Percentiles rank a stretch among this genome's conserved stretches.
These are phyloP conservation scores for Umbelopsis sp. DNA, from an alignment of 192 early-diverging fungal species.

Conservation along the genomic window DNA sequence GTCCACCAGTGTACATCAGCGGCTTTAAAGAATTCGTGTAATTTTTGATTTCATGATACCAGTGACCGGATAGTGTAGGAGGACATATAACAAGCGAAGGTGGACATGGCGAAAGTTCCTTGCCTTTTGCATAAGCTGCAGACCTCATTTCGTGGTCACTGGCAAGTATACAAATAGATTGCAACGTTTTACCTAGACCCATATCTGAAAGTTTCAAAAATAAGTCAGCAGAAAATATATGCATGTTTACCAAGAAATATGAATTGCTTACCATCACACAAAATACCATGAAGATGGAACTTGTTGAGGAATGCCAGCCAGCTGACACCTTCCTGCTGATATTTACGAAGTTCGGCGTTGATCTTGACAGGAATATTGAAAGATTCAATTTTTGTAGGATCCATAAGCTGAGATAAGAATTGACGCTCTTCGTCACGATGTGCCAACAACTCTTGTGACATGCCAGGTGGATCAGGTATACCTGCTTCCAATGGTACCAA, in stretches of 20 bases:
- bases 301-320: conserved; percentile 98
- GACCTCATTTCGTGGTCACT: conserved; percentile 82
- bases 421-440: conserved; percentile 87
- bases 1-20: conserved; percentile 84
- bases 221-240: no score
- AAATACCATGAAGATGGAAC: conserved; percentile 95
- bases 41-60: conserved; percentile 90
- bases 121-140: conserved; percentile 52
- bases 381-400: conserved; percentile 84
- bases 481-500: conserved; percentile 95
- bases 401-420: conserved; percentile 94
- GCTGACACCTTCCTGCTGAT: conserved; percentile 98
- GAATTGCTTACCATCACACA: conserved; percentile 83
- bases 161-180: conserved; percentile 94
- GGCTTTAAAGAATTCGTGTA: conserved; percentile 80
- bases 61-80: conserved; percentile 93
- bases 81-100: conserved; percentile 96
- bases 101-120: conserved; percentile 67
- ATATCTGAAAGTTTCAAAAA: conserved; percentile 66
- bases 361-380: conserved; percentile 88
- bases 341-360: conserved; percentile 90
- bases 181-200: conserved; percentile 98
- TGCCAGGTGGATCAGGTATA: conserved; percentile 90
- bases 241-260: not conserved
- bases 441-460: conserved; percentile 76